Conservation (phyloP, 2,329 filamentous ascomycete species). For the Monilinia vaccinii-corymbosi region DNA sequence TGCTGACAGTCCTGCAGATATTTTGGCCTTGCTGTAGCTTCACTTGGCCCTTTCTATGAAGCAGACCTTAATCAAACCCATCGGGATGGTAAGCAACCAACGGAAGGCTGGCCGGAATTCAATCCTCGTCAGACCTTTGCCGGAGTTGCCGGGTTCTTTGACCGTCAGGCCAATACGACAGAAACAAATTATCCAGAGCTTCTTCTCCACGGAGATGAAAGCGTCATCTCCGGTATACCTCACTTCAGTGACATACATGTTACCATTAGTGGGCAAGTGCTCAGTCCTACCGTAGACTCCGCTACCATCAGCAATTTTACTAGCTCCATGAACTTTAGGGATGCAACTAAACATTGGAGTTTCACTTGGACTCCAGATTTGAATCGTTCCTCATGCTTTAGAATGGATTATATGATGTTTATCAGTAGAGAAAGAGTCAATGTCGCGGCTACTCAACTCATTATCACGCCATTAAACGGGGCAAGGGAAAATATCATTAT, state of each 20-base stretch:
- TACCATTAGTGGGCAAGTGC: conserved; percentile 41
- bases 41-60: conserved; percentile 16
- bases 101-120: conserved; percentile 58
- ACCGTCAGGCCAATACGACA: conserved; percentile 44
- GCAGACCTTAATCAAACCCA: conserved; percentile 16
- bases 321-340: conserved; percentile 34
- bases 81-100: conserved; percentile 9
- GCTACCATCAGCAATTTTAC: conserved; percentile 53
- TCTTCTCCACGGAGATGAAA: conserved; percentile 53
- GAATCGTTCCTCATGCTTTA: conserved; percentile 45
- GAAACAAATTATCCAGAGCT: conserved; percentile 56
- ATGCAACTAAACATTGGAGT: conserved; percentile 9
- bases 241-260: conserved; percentile 54
- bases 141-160: conserved; percentile 59
- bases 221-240: conserved; percentile 55
- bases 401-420: conserved; percentile 44
- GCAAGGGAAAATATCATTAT: conserved; percentile 36
- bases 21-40: conserved; percentile 10
- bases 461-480: conserved; percentile 9
- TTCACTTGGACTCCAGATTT: conserved; percentile 12
- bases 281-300: conserved; percentile 50
- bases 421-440: conserved; percentile 13
- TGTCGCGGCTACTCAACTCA: conserved; percentile 11
- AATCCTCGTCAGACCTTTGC: conserved; percentile 55
- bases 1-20: conserved; percentile 7